Percentiles rank a stretch among this genome's conserved stretches.
phyloP scores from a whole-genome alignment of 495 filamentous ascomycete genomes.

The Penicillium alfredii region DNA sequence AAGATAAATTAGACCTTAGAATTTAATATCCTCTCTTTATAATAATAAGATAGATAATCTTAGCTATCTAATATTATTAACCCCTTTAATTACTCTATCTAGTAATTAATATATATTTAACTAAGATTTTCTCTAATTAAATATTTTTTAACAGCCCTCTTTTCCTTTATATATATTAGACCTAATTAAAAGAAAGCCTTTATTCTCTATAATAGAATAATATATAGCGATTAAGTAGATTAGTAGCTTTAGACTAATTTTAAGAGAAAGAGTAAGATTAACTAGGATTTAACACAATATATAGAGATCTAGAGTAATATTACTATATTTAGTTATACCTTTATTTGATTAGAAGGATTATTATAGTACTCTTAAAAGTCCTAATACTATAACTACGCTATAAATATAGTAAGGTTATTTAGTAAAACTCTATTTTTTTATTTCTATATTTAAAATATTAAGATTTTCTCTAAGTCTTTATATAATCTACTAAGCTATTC shows the following conservation, averaged over 20 bases:
- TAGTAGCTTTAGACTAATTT: conserved; percentile 9
- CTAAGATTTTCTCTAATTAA: too few relatives aligned
- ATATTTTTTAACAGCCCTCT: too few relatives aligned
- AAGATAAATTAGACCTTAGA: too few relatives aligned
- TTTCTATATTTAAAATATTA: too few relatives aligned
- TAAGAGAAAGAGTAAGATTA: conserved; percentile 2
- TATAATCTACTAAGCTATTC: too few relatives aligned
- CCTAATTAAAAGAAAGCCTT: conserved; percentile 2
- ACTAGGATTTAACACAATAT: conserved; percentile 1
- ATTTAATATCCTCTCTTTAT: conserved; percentile 8
- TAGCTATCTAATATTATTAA: background rate
- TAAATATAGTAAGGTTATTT: too few relatives aligned
- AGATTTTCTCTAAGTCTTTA: too few relatives aligned
- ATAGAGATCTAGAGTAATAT: conserved; percentile 1
- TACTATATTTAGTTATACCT: too few relatives aligned
- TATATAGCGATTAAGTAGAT: conserved; percentile 7
- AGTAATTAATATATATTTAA: conserved; percentile 3
- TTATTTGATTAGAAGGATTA: too few relatives aligned
- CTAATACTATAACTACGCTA: too few relatives aligned
- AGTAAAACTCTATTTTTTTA: too few relatives aligned
- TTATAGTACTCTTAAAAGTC: too few relatives aligned
- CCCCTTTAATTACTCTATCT: conserved; percentile 1
- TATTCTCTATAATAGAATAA: conserved; percentile 6
- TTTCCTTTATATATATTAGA: conserved; percentile 2
- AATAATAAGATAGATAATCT: conserved; percentile 5